Percentiles rank a stretch among this genome's conserved stretches.
Evolutionary conservation across 2,329 filamentous ascomycete species (phyloP).

Genomic region (Lomentospora prolificans): DNA sequence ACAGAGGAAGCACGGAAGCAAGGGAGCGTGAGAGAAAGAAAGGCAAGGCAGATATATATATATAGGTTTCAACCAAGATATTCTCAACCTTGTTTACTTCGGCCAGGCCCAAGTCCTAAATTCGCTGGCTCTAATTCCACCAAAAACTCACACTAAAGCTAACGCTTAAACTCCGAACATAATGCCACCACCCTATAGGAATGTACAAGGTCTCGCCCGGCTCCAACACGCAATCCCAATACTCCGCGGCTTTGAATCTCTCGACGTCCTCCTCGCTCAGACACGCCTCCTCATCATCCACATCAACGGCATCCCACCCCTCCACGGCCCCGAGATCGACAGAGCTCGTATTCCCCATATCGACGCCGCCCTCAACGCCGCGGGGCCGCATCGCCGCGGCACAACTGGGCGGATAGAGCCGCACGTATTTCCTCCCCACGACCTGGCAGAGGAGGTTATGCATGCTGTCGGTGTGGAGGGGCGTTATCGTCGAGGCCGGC

Average conservation of each 20-base stretch:
- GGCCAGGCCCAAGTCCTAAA: too few species aligned
- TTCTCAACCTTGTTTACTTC: neutral
- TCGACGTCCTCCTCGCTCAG: slow-evolving; percentile 27
- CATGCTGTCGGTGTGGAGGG: slow-evolving; percentile 87
- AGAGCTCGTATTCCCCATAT: slow-evolving; percentile 85
- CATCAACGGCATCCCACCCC: slow-evolving; percentile 38
- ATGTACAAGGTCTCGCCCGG: slow-evolving; percentile 84
- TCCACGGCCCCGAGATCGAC: slow-evolving; percentile 67
- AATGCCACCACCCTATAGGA: slow-evolving; percentile 97
- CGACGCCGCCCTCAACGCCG: slow-evolving; percentile 57
- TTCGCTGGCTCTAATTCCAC: slow-evolving; percentile 55
- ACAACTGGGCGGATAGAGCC: slow-evolving; percentile 66
- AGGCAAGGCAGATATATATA: neutral
- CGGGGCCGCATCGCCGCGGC: slow-evolving; percentile 50
- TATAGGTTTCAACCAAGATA: neutral
- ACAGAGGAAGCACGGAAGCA: too few species aligned
- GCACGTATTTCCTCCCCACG: slow-evolving; percentile 83
- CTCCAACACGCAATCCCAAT: slow-evolving; percentile 67
- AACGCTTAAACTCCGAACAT: slow-evolving; percentile 72
- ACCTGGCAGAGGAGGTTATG: slow-evolving; percentile 88
- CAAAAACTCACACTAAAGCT: slow-evolving; percentile 97
- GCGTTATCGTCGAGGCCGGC: slow-evolving; percentile 77
- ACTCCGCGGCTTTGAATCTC: slow-evolving; percentile 50
- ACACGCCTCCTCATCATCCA: slow-evolving; percentile 16
- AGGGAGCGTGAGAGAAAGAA: neutral